A percentile compares a stretch with the other conserved stretches of the same genome.
These are phyloP conservation scores for Wickerhamomyces bisporus DNA, from an alignment of 805 yeast species.

Conservation along the genomic window DNA sequence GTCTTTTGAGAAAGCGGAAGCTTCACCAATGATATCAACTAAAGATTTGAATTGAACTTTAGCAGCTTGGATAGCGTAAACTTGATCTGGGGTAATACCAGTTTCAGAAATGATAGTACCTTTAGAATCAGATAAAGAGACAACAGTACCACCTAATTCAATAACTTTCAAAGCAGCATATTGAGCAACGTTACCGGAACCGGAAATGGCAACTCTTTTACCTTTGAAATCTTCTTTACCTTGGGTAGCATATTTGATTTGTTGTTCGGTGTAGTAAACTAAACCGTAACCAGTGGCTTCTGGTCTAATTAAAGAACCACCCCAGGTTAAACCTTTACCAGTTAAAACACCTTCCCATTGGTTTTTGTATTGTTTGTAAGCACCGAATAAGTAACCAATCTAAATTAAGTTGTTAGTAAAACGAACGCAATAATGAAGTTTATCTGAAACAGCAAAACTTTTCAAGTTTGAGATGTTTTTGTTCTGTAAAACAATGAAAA, in stretches of 20 bases:
- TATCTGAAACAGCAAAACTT: too few relatives aligned
- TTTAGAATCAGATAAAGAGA: slow-evolving; percentile 91
- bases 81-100: slow-evolving; percentile 83
- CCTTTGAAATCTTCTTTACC: slow-evolving; percentile 90
- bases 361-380: slow-evolving; percentile 88
- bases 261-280: slow-evolving; percentile 94
- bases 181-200: slow-evolving; percentile 99
- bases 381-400: slow-evolving; percentile 85
- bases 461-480: too few relatives aligned
- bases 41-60: slow-evolving; percentile 74
- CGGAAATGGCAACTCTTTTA: slow-evolving; percentile 94
- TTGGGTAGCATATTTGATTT: slow-evolving; percentile 87
- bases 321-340: slow-evolving; percentile 98
- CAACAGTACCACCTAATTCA: slow-evolving; percentile 94
- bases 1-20: slow-evolving; percentile 50
- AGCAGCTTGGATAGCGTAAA: slow-evolving; percentile 69
- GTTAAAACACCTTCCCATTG: slow-evolving; percentile 95
- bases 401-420: too few relatives aligned
- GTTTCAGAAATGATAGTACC: slow-evolving; percentile 75
- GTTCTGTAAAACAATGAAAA: too few relatives aligned
- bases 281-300: slow-evolving; percentile 99
- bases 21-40: slow-evolving; percentile 57
- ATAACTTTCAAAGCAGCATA: slow-evolving; percentile 96
- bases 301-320: slow-evolving; percentile 98
- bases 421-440: too few relatives aligned